Percentiles rank a stretch among this genome's conserved stretches.
phyloP scores from a whole-genome alignment of 768 basidiomycete genomes.

The Tulasnella sp. region DNA sequence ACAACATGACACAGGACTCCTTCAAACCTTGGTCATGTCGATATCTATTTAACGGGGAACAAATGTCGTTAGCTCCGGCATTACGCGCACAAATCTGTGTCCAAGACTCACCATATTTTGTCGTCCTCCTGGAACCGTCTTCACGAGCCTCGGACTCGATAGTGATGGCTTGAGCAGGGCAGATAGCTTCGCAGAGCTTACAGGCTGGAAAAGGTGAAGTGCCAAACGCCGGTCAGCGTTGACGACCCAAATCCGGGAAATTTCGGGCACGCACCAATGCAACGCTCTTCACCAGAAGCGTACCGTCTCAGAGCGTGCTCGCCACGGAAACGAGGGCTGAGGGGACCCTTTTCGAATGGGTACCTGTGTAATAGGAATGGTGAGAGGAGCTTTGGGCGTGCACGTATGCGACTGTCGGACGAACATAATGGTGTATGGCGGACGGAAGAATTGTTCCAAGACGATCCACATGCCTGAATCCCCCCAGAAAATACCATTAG shows the following conservation, averaged over 20 bases:
- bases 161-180: conserved; percentile 98
- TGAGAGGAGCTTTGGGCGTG: not conserved
- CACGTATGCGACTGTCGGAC: conserved; percentile 1
- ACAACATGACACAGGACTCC: not conserved
- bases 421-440: conserved; percentile 89
- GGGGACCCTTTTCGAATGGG: conserved; percentile 95
- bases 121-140: conserved; percentile 95
- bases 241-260: conserved; percentile 19
- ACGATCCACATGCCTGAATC: conserved; percentile 95
- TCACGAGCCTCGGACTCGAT: conserved; percentile 95
- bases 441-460: conserved; percentile 83
- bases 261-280: conserved; percentile 70
- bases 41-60: conserved; percentile 57
- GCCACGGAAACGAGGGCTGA: conserved; percentile 96
- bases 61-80: conserved; percentile 30
- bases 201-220: conserved; percentile 58
- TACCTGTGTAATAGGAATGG: conserved; percentile 50
- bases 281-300: conserved; percentile 96
- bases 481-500: not conserved
- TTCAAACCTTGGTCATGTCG: conserved; percentile 81
- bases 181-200: conserved; percentile 98
- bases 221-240: not conserved
- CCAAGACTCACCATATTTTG: conserved; percentile 77
- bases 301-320: conserved; percentile 97
- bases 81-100: not conserved